Evolutionary conservation across 108 stramenopile species (phyloP), one percentile per base, ranked within the genome.

Genomic region (Skeletonema menzelii): DNA sequence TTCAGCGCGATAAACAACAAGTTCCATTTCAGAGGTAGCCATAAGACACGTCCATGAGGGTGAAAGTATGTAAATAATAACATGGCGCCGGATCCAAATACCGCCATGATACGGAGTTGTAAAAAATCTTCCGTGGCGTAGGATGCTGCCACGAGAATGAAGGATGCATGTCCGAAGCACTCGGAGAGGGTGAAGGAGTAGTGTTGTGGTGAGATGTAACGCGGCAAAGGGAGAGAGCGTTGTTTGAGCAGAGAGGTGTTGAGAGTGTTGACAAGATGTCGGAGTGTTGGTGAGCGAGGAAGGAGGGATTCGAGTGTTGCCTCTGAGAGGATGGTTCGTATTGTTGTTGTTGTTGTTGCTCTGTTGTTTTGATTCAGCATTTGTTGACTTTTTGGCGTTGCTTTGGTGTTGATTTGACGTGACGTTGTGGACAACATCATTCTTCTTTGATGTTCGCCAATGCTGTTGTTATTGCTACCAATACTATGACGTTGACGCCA

Each of bases 1-100:
- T 95, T 95, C 19, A 95, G 77, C 8, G 76, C 81, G 49, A 91
- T 92, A 62, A 95, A 95, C 22, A 93, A 63, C 20, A 77, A 35
- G 62, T 95, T 95, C 94, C 94, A 95, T 46, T 90, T 86, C 67
- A 90, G 86, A 6, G 94, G 94, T 15, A 95, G 66, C 94, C 94
- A 95, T 22, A 95, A 62, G 0, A 90, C 80, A 31, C 89, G 76
- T 26, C 94, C 94, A 60, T 95, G 90, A 1, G 94, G 94, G 83
- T 95, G 94, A 82, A 91, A 93, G 79, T 95, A 95, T 1, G 91
- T 78, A 76, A 95, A 95, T 11, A 89, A 67, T 17, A 91, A 65
- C 91, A 95, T 95, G 63, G 82, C 80, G 1, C 87, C 69, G 17
- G 83, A 80, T 49, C 91, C 91, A 10, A 85, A 79, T 2, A 93